Base-by-base conservation (phyloP, 495 filamentous ascomycete species). In the Gamarada debralockiae region DNA sequence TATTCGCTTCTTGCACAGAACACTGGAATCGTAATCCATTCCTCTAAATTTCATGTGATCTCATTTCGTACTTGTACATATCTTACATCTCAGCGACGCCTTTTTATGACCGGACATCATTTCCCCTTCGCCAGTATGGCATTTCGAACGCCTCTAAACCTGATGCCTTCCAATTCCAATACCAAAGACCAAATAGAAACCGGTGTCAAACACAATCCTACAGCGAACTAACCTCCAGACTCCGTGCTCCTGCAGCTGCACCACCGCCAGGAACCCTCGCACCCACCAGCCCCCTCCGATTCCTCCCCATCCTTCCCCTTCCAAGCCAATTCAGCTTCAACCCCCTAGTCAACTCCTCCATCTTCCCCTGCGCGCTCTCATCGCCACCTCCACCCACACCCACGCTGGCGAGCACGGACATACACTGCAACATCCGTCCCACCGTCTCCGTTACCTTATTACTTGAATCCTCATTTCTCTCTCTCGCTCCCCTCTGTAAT, bases 291-390 rank as follows among this genome's bases (percentile, higher is more conserved):
- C 93, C 93, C 51, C 88, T 78, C 38, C 93, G 71, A 67, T 97
- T 92, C 56, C 93, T 76, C 2, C 93, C 93, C 42, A 90, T 96
- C 33, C 95, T 73, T 0, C 93, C 92, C 14, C 93, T 75, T 0
- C 91, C 90, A 18, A 98, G 77, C 93, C 93, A 98, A 70, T 98
- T 98, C 58, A 95, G 77, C 68, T 97, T 98, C 52, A 98, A 74
- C 41, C 88, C 81, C 60, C 88, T 87, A 38, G 84, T 83, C 50
- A 98, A 73, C 58, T 89, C 76, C 51, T 95, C 90, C 62, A 97
- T 86, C 69, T 82, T 86, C 44, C 77, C 79, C 68, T 95, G 92
- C 0, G 76, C 67, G n/a, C 84, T 80, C 57, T 95, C 89, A 4
- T 76, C 52, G 34, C 61, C 43, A 39, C 52, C 52, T 0, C 46